Conservation (phyloP, 2,329 filamentous ascomycete species). For the Cladosporium sphaerospermum region DNA sequence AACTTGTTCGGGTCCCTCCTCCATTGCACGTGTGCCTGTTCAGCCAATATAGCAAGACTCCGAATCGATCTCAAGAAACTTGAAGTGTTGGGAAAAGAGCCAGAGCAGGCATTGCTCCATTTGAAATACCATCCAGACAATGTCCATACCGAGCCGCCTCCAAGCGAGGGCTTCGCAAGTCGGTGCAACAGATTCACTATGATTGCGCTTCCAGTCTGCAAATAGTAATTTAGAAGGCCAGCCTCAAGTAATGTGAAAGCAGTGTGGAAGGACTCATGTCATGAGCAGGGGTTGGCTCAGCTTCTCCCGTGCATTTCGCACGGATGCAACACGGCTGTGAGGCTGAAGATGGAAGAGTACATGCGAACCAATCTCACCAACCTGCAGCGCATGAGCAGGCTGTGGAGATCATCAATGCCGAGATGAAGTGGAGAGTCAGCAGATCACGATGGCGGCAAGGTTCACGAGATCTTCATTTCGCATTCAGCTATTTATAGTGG, state of each 20-base stretch:
- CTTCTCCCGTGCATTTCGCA: too few relatives aligned
- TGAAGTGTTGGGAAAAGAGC: neutral
- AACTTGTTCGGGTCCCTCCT: neutral
- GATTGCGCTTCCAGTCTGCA: neutral
- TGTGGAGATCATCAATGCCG: too few relatives aligned
- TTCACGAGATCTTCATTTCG: too few relatives aligned
- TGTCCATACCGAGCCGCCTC: neutral
- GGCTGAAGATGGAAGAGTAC: too few relatives aligned
- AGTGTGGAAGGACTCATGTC: neutral
- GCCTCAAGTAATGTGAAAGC: neutral
- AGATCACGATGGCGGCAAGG: too few relatives aligned
- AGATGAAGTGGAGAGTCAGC: too few relatives aligned
- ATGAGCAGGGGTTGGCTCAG: too few relatives aligned
- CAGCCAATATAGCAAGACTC: neutral
- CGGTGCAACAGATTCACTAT: neutral
- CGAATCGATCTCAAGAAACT: neutral
- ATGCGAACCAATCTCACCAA: too few relatives aligned
- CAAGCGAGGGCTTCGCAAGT: neutral
- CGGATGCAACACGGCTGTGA: too few relatives aligned
- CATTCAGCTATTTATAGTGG: too few relatives aligned
- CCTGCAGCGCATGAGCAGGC: too few relatives aligned
- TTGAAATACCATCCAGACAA: neutral
- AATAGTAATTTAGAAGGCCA: neutral
- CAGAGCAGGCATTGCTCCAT: neutral
- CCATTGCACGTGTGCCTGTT: neutral